Conservation (phyloP, 331 rosid genomes). For the Malus hybrid region DNA sequence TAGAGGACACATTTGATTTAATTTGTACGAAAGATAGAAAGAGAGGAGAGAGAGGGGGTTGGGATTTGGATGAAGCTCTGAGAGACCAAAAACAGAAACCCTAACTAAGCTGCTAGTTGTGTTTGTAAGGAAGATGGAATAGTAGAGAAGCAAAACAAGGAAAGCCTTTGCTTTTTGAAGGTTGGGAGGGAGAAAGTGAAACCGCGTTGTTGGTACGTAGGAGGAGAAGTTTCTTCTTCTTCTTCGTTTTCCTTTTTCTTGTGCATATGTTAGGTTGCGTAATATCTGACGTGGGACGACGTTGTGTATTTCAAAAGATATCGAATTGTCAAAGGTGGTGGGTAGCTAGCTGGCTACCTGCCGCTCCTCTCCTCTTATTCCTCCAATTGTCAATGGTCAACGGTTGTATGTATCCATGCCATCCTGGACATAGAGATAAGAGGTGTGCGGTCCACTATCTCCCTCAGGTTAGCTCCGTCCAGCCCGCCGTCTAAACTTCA, state of each 20-base stretch:
- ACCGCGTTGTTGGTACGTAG: constrained; percentile 6
- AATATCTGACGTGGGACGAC: not conserved
- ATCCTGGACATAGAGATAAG: not conserved
- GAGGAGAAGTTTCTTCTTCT: not conserved
- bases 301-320: not conserved
- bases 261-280: not conserved
- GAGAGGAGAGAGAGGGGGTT: not conserved
- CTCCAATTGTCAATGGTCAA: not conserved
- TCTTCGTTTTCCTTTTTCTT: too few species aligned
- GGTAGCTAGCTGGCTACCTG: not conserved
- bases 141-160: not conserved
- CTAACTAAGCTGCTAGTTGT: not conserved
- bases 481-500: too few species aligned
- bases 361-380: not conserved
- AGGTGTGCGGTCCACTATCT: too few species aligned
- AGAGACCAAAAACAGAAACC: not conserved
- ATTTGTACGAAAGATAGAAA: not conserved
- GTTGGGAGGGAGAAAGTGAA: not conserved
- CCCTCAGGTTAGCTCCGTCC: too few species aligned
- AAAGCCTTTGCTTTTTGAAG: not conserved
- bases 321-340: not conserved
- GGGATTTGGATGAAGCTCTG: not conserved
- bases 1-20: constrained; percentile 55
- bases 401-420: not conserved
- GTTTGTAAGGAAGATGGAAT: too few species aligned